phyloP scores from a whole-genome alignment of 192 early-diverging fungal species.

The Backusella westeae region DNA sequence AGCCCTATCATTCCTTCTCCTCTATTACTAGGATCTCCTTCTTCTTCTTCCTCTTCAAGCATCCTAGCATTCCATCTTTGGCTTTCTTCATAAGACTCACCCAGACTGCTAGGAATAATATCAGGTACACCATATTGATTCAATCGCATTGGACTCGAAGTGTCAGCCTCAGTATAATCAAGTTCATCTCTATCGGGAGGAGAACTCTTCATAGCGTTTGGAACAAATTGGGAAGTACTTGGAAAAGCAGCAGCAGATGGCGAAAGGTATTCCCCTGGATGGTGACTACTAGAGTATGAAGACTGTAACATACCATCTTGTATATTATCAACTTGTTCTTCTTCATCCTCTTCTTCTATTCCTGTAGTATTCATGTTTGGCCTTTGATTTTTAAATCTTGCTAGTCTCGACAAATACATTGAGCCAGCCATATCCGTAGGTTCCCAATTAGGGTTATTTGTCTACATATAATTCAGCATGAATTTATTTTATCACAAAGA shows the following conservation, averaged over 20 bases:
- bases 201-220: background rate
- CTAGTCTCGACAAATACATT: constrained; percentile 69
- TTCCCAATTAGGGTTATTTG: constrained; percentile 93
- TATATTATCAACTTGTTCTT: constrained; percentile 10
- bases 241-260: constrained; percentile 1
- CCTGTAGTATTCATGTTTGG: background rate
- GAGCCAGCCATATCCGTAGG: constrained; percentile 78
- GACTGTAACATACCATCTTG: background rate
- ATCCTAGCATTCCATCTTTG: background rate
- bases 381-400: constrained; percentile 39
- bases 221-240: constrained; percentile 9
- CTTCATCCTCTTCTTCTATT: background rate
- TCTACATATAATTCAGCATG: constrained; percentile 21
- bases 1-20: constrained; percentile 44
- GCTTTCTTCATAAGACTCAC: constrained; percentile 19
- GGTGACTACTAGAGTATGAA: background rate
- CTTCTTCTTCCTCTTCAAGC: constrained; percentile 24
- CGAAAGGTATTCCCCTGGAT: constrained; percentile 8
- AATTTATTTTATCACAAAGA: background rate
- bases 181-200: background rate
- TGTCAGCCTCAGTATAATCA: background rate
- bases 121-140: constrained; percentile 23
- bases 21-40: background rate
- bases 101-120: constrained; percentile 23
- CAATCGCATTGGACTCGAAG: background rate